Percentiles rank a stretch among this genome's conserved stretches.
phyloP scores from a whole-genome alignment of 345 rosid species.

The Lenwebbia sp. region DNA sequence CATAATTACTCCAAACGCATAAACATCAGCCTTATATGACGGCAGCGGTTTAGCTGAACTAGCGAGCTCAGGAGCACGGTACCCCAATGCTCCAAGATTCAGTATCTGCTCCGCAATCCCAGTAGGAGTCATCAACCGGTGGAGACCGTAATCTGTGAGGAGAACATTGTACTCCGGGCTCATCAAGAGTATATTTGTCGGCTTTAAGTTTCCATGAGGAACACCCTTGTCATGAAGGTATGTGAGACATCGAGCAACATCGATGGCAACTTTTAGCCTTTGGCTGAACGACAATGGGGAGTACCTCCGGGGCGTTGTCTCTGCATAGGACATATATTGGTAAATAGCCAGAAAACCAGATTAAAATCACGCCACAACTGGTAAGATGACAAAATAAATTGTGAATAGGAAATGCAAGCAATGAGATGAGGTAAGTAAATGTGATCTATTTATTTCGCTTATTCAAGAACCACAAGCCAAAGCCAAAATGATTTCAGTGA shows the following conservation, averaged over 20 bases:
- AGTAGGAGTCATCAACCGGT: slow-evolving; percentile 75
- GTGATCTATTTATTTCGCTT: neutral
- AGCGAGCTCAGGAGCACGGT: slow-evolving; percentile 79
- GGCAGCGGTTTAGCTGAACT: slow-evolving; percentile 56
- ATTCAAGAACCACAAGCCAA: neutral
- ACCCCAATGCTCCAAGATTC: slow-evolving; percentile 90
- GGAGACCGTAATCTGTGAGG: slow-evolving; percentile 73
- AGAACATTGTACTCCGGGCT: slow-evolving; percentile 35
- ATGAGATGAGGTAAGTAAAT: neutral
- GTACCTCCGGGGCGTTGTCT: slow-evolving; percentile 86
- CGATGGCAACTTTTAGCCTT: slow-evolving; percentile 73
- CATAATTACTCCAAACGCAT: slow-evolving; percentile 77
- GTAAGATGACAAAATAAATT: neutral
- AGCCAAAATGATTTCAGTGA: neutral
- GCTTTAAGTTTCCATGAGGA: slow-evolving; percentile 86
- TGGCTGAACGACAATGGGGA: slow-evolving; percentile 63
- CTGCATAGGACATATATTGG: slow-evolving; percentile 27
- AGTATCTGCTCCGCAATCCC: slow-evolving; percentile 83
- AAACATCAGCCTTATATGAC: slow-evolving; percentile 72
- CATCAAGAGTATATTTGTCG: slow-evolving; percentile 65
- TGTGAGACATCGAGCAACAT: slow-evolving; percentile 61
- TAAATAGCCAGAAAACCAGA: neutral
- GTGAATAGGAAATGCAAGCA: neutral
- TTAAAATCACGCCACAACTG: neutral
- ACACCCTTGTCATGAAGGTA: slow-evolving; percentile 78